Evolutionary conservation across 768 basidiomycete genomes (phyloP).

Genomic region (Phlebiopsis flavidoalba): DNA sequence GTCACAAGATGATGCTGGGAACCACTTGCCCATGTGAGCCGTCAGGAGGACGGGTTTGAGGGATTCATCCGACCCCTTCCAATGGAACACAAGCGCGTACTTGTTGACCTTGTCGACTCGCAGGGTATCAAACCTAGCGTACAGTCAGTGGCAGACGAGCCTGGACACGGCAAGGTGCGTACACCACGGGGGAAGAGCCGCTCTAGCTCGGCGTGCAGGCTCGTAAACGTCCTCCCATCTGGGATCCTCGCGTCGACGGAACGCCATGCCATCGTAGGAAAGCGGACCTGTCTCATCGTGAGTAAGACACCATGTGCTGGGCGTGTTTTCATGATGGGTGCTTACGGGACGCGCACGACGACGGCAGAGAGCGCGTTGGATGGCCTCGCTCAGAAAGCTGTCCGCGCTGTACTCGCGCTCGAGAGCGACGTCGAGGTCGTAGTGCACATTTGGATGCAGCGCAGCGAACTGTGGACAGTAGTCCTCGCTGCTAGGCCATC

Average conservation of each 20-base stretch:
- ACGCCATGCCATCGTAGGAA: slow-evolving; percentile 42
- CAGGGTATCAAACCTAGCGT: slow-evolving; percentile 48
- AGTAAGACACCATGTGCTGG: slow-evolving; percentile 1
- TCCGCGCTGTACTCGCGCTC: slow-evolving; percentile 25
- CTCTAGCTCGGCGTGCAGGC: slow-evolving; percentile 35
- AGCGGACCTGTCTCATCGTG: slow-evolving; percentile 35
- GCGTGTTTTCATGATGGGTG: background rate
- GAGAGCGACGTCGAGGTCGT: slow-evolving; percentile 27
- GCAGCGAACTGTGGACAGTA: slow-evolving; percentile 18
- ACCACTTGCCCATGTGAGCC: slow-evolving; percentile 55
- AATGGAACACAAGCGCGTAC: slow-evolving; percentile 69
- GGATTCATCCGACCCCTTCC: slow-evolving; percentile 55
- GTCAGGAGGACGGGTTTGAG: slow-evolving; percentile 68
- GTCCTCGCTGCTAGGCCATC: background rate
- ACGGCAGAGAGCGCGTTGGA: slow-evolving; percentile 20
- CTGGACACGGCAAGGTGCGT: slow-evolving; percentile 14
- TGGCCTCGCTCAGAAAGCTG: slow-evolving; percentile 29
- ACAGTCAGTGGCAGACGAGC: background rate
- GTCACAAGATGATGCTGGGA: background rate
- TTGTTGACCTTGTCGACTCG: slow-evolving; percentile 68
- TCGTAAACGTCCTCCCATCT: slow-evolving; percentile 35
- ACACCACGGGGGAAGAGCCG: slow-evolving; percentile 61
- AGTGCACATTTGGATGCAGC: slow-evolving; percentile 26
- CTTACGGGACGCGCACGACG: slow-evolving; percentile 5
- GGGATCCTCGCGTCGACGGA: slow-evolving; percentile 40